These are phyloP conservation scores for Obba rivulosa DNA, from an alignment of 768 basidiomycete species.

Conservation along the genomic window DNA sequence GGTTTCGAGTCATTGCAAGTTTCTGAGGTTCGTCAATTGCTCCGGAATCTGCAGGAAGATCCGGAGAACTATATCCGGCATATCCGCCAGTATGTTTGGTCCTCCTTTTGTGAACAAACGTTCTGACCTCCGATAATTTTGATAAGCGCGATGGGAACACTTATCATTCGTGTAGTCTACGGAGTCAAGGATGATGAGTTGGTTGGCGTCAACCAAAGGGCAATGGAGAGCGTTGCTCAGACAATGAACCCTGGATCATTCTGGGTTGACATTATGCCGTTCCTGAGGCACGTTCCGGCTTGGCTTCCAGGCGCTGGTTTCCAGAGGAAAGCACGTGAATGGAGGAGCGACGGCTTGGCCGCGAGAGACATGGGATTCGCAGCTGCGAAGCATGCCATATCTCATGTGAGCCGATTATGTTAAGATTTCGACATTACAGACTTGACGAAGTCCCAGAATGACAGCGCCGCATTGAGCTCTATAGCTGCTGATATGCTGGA, in stretches of 20 bases:
- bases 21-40: conserved; percentile 21
- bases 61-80: conserved; percentile 36
- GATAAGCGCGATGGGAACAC: conserved; percentile 33
- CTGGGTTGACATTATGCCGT: conserved; percentile 1
- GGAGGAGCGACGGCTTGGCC: no score
- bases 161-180: conserved; percentile 41
- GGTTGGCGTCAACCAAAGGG: conserved; percentile 35
- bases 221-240: conserved; percentile 27
- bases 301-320: conserved; percentile 7
- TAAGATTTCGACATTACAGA: conserved; percentile 11
- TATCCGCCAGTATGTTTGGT: conserved; percentile 29
- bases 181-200: conserved; percentile 41
- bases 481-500: background rate
- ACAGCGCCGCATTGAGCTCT: background rate
- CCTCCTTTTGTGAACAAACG: no score
- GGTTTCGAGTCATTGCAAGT: no score
- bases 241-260: conserved; percentile 21
- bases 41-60: conserved; percentile 26
- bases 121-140: background rate
- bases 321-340: background rate
- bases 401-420: background rate
- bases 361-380: no score
- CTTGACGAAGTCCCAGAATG: conserved; percentile 9
- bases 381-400: no score
- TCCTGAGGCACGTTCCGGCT: background rate